Evolutionary conservation across 2,329 filamentous ascomycete genomes (phyloP), one percentile per base, ranked within the genome.

Genomic region (Xylaria sp.): DNA sequence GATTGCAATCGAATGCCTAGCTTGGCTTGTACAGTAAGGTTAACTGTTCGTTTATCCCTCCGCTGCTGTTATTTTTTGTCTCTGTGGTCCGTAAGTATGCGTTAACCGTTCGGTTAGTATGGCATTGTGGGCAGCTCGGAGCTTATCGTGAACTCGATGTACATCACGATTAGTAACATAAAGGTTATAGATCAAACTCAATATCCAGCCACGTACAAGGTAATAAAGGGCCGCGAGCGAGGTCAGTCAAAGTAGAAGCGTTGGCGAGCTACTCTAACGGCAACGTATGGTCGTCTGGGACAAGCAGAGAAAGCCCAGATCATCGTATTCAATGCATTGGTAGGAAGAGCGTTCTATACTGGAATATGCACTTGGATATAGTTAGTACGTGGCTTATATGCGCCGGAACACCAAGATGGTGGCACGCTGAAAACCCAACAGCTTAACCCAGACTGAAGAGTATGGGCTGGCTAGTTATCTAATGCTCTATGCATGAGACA

Each of bases 121-220:
- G 28, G 13, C 7, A 52, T 46, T 4, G 23, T 20, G 8, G 9
- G 41, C 37, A 37, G 56, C 55, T 58, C 37, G 23, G n/a, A 18
- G 46, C 28, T 25, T 20, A 41, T 44, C n/a, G 55, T 56, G 46
- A 52, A 65, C 57, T 56, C 32, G 34, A 32, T 25, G 25, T 18
- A 15, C 25, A 28, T 28, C 6, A n/a, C 39, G 18, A 41, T 44
- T n/a, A 23, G 20, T 15, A 25, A 20, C 51, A 28, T n/a, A 50
- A 8, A 18, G 23, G 34, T 18, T 7, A 58, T 28, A n/a, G 46
- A 57, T 41, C 37, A 13, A 52, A 44, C 65, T 44, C 63, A 58
- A 34, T 23, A 57, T 58, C n/a, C 8, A 28, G 46, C 59, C 25
- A 54, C 28, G 46, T 18, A 67, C 5, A 5, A 32, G 54, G 44